Base-by-base conservation (phyloP, 306 rosid genomes). In the Purshia tridentata region DNA sequence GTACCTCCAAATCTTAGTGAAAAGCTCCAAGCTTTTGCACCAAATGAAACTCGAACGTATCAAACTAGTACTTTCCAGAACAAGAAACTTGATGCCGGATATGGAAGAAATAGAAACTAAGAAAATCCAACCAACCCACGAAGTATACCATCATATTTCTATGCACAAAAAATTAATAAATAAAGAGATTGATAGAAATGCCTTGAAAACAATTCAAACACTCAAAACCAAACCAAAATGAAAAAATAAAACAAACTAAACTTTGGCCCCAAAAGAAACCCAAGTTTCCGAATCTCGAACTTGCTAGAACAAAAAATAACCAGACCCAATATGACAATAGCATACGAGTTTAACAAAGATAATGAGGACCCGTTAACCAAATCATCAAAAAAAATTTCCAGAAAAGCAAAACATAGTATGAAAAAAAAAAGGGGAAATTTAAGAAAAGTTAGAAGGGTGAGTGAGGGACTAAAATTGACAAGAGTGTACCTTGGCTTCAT, bases 401-500 rank as follows among this genome's bases (percentile, higher is more conserved):
- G 40, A 54, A 54, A 46, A 19, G 23, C 40, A 53, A 40, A 2
- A 29, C 35, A 29, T 29, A 29, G 35, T 29, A 3, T 29, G 35
- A 3, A 29, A 29, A 56, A 13, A 64, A 46, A 10, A 46, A 40
- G 3, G 6, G 0, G 20, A 18, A 22, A 70, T 46, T 62, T 9
- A 53, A 2, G 47, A 67, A n/a, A 16, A 39, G 16, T n/a, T 0
- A 29, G 9, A 40, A 73, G 35, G 35, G 35, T 29, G 29, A 9
- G 45, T 20, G 65, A 44, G 22, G 65, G 19, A 16, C 14, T 6
- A 44, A 35, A 11, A 52, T 23, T 47, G 69, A 44, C 74, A 44
- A 61, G 75, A 70, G 66, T 41, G 73, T 84, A 92, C 98, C 94
- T 82, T 82, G 42, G 82, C 78, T 69, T 82, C 86, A 82, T 54